A percentile compares a stretch with the other conserved stretches of the same genome.
These are phyloP conservation scores for Cryptosporidium ryanae DNA, from an alignment of 169 alveolate genomes.

Conservation along the genomic window DNA sequence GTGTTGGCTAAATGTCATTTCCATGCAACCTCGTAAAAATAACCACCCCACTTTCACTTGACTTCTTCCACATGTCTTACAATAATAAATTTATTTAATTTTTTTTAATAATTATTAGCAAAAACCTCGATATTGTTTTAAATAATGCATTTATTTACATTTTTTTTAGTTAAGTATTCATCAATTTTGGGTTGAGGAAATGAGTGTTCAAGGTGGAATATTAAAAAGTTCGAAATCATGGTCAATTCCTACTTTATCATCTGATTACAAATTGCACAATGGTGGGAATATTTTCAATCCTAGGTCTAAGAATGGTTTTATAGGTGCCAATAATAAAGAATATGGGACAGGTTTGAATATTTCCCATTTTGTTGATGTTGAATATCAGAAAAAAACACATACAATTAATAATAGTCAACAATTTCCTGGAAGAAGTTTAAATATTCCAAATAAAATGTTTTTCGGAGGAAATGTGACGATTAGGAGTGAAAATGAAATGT, in stretches of 20 bases:
- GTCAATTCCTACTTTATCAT: conserved; percentile 50
- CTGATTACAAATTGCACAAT: conserved; percentile 7
- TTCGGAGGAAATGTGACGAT: no score
- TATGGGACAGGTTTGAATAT: no score
- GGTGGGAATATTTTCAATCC: background rate
- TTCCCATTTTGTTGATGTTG: no score
- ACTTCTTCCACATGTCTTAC: conserved; percentile 36
- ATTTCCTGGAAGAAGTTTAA: no score
- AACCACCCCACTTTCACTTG: conserved; percentile 74
- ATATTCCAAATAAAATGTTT: no score
- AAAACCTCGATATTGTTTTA: background rate
- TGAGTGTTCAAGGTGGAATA: background rate
- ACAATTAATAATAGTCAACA: no score
- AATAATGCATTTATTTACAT: background rate
- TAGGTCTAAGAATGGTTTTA: no score
- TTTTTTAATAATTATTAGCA: background rate
- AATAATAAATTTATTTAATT: background rate
- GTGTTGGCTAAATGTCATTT: conserved; percentile 20
- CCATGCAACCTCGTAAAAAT: conserved; percentile 69
- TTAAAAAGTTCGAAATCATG: conserved; percentile 55
- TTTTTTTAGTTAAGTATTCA: background rate
- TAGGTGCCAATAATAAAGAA: no score
- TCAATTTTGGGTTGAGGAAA: background rate
- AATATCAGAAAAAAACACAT: no score
- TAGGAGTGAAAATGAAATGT: no score